These are phyloP conservation scores for Hygrophila difformis DNA, from an alignment of 257 asterid species.

Conservation along the genomic window DNA sequence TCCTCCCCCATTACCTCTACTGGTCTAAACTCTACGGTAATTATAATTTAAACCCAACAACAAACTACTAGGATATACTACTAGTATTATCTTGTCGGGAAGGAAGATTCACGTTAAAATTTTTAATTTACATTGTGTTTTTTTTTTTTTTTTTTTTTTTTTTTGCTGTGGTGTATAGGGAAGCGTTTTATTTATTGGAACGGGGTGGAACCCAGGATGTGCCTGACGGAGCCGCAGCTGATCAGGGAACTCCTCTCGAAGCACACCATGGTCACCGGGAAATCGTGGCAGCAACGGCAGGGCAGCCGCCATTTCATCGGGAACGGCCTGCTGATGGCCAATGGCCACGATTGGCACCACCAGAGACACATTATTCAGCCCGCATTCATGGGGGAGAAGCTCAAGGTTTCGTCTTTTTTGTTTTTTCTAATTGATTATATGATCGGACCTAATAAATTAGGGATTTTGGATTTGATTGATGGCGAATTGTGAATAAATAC, in stretches of 20 bases:
- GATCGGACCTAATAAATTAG: not conserved
- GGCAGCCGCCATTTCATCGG: slow-evolving; percentile 86
- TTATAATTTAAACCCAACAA: too few species aligned
- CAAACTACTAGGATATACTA: too few species aligned
- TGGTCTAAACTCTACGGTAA: slow-evolving; percentile 81
- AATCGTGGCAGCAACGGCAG: slow-evolving; percentile 83
- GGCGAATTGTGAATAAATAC: not conserved
- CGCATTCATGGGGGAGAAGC: slow-evolving; percentile 75
- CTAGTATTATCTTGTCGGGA: too few species aligned
- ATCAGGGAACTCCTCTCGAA: slow-evolving; percentile 67
- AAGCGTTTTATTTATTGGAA: slow-evolving; percentile 77
- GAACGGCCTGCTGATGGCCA: slow-evolving; percentile 82
- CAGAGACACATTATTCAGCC: slow-evolving; percentile 92
- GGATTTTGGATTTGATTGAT: not conserved
- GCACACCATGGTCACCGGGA: slow-evolving; percentile 57
- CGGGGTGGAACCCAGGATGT: slow-evolving; percentile 79
- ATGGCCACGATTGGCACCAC: slow-evolving; percentile 79
- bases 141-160: not conserved
- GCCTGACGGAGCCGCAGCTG: slow-evolving; percentile 55
- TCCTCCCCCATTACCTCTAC: slow-evolving; percentile 67
- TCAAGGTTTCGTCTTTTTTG: slow-evolving; percentile 43
- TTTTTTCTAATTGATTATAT: too few species aligned
- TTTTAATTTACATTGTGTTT: not conserved
- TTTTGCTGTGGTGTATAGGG: slow-evolving; percentile 26
- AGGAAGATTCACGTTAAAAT: too few species aligned